Conservation (phyloP, 2,329 filamentous ascomycete species). For the Fusarium veterinarium region DNA sequence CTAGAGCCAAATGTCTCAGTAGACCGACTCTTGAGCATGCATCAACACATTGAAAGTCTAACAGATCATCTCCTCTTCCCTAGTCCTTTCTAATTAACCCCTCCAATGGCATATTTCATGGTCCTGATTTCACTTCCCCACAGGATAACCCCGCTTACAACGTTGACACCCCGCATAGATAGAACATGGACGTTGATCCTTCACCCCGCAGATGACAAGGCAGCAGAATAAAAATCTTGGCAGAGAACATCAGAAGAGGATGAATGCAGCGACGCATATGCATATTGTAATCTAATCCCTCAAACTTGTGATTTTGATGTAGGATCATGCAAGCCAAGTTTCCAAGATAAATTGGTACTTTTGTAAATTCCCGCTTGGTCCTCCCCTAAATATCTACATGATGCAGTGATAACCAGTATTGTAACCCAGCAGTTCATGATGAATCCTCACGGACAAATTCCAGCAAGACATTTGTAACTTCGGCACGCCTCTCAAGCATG, state of each 20-base stretch:
- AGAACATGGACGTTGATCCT: not conserved
- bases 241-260: not conserved
- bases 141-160: not conserved
- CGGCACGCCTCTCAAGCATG: slow-evolving; percentile 29
- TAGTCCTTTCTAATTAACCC: not conserved
- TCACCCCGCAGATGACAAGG: slow-evolving; percentile 6
- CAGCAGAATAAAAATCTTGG: slow-evolving; percentile 13
- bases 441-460: slow-evolving; percentile 8
- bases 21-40: not conserved
- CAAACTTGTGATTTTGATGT: not conserved
- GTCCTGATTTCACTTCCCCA: not conserved
- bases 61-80: not conserved
- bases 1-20: not conserved
- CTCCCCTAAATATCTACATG: not conserved
- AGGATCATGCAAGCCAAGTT: not conserved
- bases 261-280: not conserved
- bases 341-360: not conserved
- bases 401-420: not conserved
- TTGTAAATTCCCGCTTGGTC: not conserved
- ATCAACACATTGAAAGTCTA: not conserved
- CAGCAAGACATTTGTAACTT: slow-evolving; percentile 21
- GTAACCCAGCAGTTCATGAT: not conserved
- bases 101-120: not conserved
- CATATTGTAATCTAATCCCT: not conserved
- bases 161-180: not conserved